A percentile compares a stretch with the other conserved stretches of the same genome.
phyloP scores from a whole-genome alignment of 257 asterid species.

The Avicennia marina region DNA sequence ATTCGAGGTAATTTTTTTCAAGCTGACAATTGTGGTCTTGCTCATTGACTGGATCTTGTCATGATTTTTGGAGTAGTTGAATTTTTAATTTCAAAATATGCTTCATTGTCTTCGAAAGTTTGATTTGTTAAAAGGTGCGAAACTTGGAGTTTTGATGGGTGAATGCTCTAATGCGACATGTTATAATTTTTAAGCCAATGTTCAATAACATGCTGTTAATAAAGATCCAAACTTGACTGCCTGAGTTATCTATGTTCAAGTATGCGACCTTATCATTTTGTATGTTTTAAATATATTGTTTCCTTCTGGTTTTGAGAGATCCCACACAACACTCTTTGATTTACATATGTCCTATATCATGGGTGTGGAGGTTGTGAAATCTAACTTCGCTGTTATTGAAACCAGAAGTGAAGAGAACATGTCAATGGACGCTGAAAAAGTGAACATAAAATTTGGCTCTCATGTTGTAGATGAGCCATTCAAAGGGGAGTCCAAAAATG shows the following conservation, averaged over 20 bases:
- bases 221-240: not conserved
- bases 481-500: conserved; percentile 36
- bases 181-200: not conserved
- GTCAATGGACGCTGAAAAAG: conserved; percentile 22
- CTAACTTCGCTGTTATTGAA: conserved; percentile 27
- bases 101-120: not conserved
- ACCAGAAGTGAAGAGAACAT: conserved; percentile 21
- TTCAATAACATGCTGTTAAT: not conserved
- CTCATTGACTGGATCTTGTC: too few species aligned
- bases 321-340: conserved; percentile 8
- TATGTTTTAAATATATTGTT: not conserved
- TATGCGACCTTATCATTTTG: too few species aligned
- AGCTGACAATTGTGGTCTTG: too few species aligned
- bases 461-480: conserved; percentile 35
- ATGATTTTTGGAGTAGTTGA: not conserved
- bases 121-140: not conserved
- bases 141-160: not conserved
- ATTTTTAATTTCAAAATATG: not conserved
- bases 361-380: conserved; percentile 47
- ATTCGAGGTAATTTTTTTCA: too few species aligned
- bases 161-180: not conserved
- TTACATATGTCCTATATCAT: conserved; percentile 18
- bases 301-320: conserved; percentile 27
- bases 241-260: not conserved
- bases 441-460: conserved; percentile 37